A percentile compares a stretch with the other conserved stretches of the same genome.
Evolutionary conservation across 495 filamentous ascomycete genomes (phyloP).

Genomic region (Tirmania nivea): DNA sequence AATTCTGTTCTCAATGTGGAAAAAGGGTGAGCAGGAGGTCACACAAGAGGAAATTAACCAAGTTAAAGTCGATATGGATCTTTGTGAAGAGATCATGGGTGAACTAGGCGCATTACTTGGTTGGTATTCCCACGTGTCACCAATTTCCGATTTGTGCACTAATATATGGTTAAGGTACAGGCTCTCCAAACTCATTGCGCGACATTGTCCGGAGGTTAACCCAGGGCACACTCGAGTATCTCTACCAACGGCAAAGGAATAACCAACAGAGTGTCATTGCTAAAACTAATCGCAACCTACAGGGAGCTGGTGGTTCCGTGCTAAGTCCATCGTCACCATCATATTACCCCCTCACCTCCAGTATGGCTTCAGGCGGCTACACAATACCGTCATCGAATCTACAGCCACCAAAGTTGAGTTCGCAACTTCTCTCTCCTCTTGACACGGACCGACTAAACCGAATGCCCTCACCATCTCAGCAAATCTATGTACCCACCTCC

Average conservation of each 20-base stretch:
- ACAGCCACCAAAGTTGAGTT: not conserved
- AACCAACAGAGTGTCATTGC: not conserved
- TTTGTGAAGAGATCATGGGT: slow-evolving; percentile 44
- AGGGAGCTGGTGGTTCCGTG: not conserved
- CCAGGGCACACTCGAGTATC: slow-evolving; percentile 14
- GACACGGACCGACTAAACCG: not conserved
- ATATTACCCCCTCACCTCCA: not conserved
- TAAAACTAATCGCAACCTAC: not conserved
- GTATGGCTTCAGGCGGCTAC: too few relatives aligned
- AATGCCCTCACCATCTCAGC: not conserved
- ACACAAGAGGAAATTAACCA: slow-evolving; percentile 30
- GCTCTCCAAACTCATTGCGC: slow-evolving; percentile 12
- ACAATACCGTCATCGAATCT: not conserved
- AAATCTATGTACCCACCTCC: not conserved
- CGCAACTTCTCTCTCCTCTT: not conserved
- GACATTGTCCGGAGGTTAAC: slow-evolving; percentile 18
- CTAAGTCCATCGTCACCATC: not conserved
- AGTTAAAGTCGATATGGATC: slow-evolving; percentile 42
- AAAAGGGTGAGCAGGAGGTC: slow-evolving; percentile 36
- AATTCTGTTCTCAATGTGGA: slow-evolving; percentile 44
- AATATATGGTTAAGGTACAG: not conserved
- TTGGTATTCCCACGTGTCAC: slow-evolving; percentile 19
- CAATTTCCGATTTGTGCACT: too few relatives aligned
- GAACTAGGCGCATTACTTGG: slow-evolving; percentile 42
- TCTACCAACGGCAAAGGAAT: not conserved